phyloP scores from a whole-genome alignment of 108 stramenopile genomes.

The Fistulifera solaris region DNA sequence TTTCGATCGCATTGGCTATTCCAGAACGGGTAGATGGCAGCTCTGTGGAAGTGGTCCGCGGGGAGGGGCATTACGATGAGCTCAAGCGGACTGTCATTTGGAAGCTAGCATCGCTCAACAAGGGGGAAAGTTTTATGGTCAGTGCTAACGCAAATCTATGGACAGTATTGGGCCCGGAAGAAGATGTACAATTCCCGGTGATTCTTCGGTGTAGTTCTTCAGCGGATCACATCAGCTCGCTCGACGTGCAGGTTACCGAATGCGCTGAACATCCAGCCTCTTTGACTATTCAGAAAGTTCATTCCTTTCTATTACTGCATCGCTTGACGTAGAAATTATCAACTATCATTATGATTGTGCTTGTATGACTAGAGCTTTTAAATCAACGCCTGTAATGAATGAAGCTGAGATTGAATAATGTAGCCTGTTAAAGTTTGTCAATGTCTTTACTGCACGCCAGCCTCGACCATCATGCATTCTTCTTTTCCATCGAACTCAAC shows the following conservation, averaged over 20 bases:
- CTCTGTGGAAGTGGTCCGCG: conserved; percentile 37
- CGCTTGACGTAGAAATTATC: conserved; percentile 27
- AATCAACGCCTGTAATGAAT: too few relatives aligned
- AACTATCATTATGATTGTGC: too few relatives aligned
- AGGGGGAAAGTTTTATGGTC: conserved; percentile 61
- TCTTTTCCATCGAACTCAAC: too few relatives aligned
- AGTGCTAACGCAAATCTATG: conserved; percentile 36
- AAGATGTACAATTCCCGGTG: conserved; percentile 45
- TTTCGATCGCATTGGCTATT: conserved; percentile 42
- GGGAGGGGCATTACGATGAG: conserved; percentile 49
- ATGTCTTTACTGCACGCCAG: too few relatives aligned
- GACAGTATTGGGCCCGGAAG: conserved; percentile 3
- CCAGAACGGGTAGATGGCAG: conserved; percentile 32
- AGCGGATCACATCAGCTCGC: conserved; percentile 53
- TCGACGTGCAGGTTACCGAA: conserved; percentile 22
- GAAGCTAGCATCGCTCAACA: conserved; percentile 40
- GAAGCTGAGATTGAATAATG: too few relatives aligned
- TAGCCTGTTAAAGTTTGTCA: too few relatives aligned
- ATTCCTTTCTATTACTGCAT: conserved; percentile 38
- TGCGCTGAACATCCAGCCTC: conserved; percentile 22
- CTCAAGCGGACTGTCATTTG: conserved; percentile 50
- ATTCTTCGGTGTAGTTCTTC: conserved; percentile 48
- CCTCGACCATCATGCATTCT: too few relatives aligned
- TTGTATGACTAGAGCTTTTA: too few relatives aligned
- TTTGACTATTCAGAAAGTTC: conserved; percentile 12